These are phyloP conservation scores for Sclerotinia borealis DNA, from an alignment of 2,329 filamentous ascomycete genomes.

Conservation along the genomic window DNA sequence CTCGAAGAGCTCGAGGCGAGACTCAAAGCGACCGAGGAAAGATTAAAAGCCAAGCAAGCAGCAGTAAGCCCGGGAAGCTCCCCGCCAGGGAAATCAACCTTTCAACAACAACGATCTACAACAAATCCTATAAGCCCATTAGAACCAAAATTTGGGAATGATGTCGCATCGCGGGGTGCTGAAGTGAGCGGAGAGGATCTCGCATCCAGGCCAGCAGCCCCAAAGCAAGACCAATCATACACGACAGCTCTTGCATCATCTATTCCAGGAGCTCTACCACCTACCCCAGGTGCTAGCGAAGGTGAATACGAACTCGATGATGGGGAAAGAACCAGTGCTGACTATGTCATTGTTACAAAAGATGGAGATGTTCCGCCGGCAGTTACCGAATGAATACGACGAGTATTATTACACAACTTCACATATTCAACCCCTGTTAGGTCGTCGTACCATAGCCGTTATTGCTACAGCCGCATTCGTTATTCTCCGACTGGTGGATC, in stretches of 20 bases:
- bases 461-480: not conserved
- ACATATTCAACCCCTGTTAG: not conserved
- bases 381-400: constrained; percentile 11
- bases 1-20: constrained; percentile 80
- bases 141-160: constrained; percentile 7
- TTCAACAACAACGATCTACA: not conserved
- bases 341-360: constrained; percentile 19
- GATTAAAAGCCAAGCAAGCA: constrained; percentile 44
- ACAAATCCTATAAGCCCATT: not conserved
- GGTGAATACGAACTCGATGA: constrained; percentile 31
- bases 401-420: constrained; percentile 1
- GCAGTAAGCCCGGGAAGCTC: constrained; percentile 11
- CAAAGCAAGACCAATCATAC: constrained; percentile 1
- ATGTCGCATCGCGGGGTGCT: not conserved
- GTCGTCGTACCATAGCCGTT: constrained; percentile 3
- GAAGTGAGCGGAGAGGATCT: not conserved
- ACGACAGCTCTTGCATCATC: constrained; percentile 7
- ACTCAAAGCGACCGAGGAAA: constrained; percentile 78
- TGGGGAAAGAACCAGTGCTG: constrained; percentile 20
- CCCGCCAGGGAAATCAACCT: not conserved
- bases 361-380: constrained; percentile 22
- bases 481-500: constrained; percentile 10
- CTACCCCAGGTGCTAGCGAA: constrained; percentile 33
- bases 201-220: constrained; percentile 1
- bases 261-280: constrained; percentile 30